Conservation (phyloP, 805 yeast species). For the Saturnispora gosingensis region DNA sequence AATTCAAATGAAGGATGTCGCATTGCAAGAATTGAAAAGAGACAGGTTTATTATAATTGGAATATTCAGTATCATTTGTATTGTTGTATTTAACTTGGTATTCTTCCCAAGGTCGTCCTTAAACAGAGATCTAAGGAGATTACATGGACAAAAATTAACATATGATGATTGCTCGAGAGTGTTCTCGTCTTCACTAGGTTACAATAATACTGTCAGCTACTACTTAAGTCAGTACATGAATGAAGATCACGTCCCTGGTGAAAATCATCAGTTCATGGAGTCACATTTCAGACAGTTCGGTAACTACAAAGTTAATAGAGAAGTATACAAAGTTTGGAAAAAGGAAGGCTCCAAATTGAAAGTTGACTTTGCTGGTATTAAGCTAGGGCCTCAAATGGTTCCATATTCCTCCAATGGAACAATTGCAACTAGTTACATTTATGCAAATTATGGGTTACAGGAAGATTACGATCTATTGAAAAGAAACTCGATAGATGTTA, state of each 20-base stretch:
- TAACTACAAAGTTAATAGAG: constrained; percentile 36
- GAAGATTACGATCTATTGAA: constrained; percentile 43
- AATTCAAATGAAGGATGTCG: constrained; percentile 20
- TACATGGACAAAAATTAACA: constrained; percentile 59
- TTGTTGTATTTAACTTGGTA: constrained; percentile 54
- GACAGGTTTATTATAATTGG: constrained; percentile 27
- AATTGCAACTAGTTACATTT: constrained; percentile 45
- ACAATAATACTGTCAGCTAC: constrained; percentile 16
- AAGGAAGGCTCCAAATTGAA: background rate
- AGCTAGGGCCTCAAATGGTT: constrained; percentile 36
- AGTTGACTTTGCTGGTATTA: constrained; percentile 24
- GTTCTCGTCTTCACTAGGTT: constrained; percentile 28
- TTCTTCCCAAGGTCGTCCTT: constrained; percentile 81
- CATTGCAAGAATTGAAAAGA: constrained; percentile 23
- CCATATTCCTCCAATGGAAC: constrained; percentile 60
- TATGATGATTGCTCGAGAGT: constrained; percentile 61
- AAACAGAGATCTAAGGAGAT: constrained; percentile 67
- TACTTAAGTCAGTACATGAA: constrained; percentile 16
- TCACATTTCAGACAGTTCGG: constrained; percentile 12
- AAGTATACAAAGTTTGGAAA: constrained; percentile 49
- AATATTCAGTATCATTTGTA: constrained; percentile 31
- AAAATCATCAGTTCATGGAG: constrained; percentile 14
- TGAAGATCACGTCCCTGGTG: constrained; percentile 21
- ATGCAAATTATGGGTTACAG: constrained; percentile 49
- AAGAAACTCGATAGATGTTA: constrained; percentile 33